Base-by-base conservation (phyloP, 2,329 filamentous ascomycete genomes). In the Fonsecaea multimorphosa region DNA sequence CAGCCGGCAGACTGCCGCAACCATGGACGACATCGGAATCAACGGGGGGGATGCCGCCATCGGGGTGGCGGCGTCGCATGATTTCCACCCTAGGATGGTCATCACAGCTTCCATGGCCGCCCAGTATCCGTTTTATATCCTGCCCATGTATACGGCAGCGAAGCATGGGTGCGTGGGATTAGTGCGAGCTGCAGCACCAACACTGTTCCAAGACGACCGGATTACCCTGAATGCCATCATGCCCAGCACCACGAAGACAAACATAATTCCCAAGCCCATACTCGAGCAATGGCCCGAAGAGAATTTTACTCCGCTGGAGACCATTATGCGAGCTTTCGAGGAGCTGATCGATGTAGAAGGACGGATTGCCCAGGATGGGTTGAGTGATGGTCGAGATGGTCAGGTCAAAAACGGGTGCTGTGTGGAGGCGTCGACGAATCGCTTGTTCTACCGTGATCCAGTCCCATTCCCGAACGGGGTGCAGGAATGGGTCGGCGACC, bases 111-210 rank as follows among this genome's bases (percentile, higher is more conserved):
- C 79, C 64, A 78, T 81, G 65, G 78, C 79, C 1, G 79, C 74
- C 1, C 67, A 84, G 1, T 79, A 80, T 56, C 81, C 83, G 19
- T 59, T 58, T 19, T 54, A 40, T 19, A 16, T 61, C 19, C 53
- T 61, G n/a, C 63, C 63, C 3, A 49, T 54, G n/a, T 86, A 86
- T 71, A 85, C 83, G 0, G 79, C 80, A 0, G 81, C 78, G 74
- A 86, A 87, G 75, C 84, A 86, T 69, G 85, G 81, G 9, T 72
- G 86, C 14, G 70, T 85, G 1, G 84, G 82, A 0, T 73, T 87
- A 64, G 36, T 61, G 2, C 40, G 63, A 57, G 51, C 57, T 1
- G 29, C 52, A 8, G 32, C 46, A n/a, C 69, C 72, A 1, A 69
- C 70, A 0, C 73, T 74, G 61, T 24, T 65, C 1, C 36, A 54